phyloP scores from a whole-genome alignment of 768 basidiomycete genomes.

The Glaciozyma martinii region DNA sequence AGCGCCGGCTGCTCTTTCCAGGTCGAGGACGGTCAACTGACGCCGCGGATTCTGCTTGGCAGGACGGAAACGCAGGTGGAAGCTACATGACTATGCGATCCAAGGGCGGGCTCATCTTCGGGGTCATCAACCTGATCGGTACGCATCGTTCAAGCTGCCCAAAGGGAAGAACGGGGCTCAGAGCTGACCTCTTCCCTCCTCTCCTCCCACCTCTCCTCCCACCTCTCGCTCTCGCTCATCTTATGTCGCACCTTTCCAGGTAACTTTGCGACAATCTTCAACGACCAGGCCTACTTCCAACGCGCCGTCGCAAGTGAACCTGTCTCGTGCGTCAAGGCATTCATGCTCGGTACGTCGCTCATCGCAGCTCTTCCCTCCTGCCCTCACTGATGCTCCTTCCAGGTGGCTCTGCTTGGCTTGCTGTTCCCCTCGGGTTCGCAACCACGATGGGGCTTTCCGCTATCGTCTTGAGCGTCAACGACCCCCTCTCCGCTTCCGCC shows the following conservation, averaged over 20 bases:
- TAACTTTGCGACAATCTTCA: slow-evolving; percentile 53
- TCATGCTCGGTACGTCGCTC: slow-evolving; percentile 76
- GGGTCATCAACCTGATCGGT: neutral
- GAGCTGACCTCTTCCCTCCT: no score
- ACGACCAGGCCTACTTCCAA: slow-evolving; percentile 42
- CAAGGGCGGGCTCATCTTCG: slow-evolving; percentile 64
- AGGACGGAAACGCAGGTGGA: slow-evolving; percentile 68
- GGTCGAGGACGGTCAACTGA: neutral
- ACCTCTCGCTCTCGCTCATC: neutral
- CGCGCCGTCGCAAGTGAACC: slow-evolving; percentile 81
- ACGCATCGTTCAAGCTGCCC: neutral
- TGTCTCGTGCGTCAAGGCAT: slow-evolving; percentile 76
- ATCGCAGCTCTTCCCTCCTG: slow-evolving; percentile 60
- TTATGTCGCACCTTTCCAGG: slow-evolving; percentile 48
- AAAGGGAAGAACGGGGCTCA: neutral
- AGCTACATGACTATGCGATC: slow-evolving; percentile 75
- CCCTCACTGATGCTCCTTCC: no score
- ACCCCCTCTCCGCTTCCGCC: neutral
- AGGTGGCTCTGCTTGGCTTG: neutral
- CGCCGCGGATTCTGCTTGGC: no score
- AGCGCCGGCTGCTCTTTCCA: neutral
- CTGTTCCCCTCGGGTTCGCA: slow-evolving; percentile 1
- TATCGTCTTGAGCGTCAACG: neutral
- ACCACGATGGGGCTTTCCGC: slow-evolving; percentile 4
- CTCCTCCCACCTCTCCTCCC: neutral